Evolutionary conservation across 306 rosid species (phyloP).

Genomic region (Psophocarpus tetragonolobus): DNA sequence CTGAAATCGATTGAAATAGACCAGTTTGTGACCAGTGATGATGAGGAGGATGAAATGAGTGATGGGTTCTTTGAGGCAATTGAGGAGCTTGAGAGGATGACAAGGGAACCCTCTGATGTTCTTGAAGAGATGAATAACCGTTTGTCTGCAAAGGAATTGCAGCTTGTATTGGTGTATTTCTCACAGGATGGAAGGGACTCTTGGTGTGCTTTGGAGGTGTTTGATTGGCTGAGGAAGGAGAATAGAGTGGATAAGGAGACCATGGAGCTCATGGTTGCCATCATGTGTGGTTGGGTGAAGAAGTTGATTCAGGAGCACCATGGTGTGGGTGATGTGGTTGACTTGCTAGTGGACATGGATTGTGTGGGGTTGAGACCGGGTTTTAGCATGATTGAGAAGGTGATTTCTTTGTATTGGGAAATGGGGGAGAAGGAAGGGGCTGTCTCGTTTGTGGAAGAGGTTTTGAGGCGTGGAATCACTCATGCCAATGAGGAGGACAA

Average conservation of each 20-base stretch:
- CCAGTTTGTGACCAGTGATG: slow-evolving; percentile 80
- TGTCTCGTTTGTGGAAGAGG: slow-evolving; percentile 70
- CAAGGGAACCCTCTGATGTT: slow-evolving; percentile 94
- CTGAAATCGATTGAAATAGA: slow-evolving; percentile 76
- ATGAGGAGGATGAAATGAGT: slow-evolving; percentile 80
- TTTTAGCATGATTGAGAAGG: slow-evolving; percentile 94
- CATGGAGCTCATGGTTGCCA: slow-evolving; percentile 94
- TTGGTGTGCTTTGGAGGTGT: slow-evolving; percentile 97
- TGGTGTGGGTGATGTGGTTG: slow-evolving; percentile 77
- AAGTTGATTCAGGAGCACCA: slow-evolving; percentile 71
- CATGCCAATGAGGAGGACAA: slow-evolving; percentile 48
- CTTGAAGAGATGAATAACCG: slow-evolving; percentile 96
- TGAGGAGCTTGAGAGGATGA: slow-evolving; percentile 91
- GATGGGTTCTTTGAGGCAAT: slow-evolving; percentile 91
- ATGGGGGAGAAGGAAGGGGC: slow-evolving; percentile 81
- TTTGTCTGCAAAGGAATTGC: slow-evolving; percentile 78
- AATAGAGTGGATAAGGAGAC: slow-evolving; percentile 94
- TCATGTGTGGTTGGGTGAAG: slow-evolving; percentile 94
- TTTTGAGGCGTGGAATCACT: slow-evolving; percentile 68
- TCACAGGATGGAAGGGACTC: slow-evolving; percentile 97
- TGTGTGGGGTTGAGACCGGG: slow-evolving; percentile 93
- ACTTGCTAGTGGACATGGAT: slow-evolving; percentile 92
- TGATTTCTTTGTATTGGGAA: slow-evolving; percentile 94
- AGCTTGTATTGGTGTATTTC: slow-evolving; percentile 90
- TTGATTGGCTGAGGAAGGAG: slow-evolving; percentile 95